Evolutionary conservation across 345 rosid species (phyloP).

Genomic region (Corymbia maculata): DNA sequence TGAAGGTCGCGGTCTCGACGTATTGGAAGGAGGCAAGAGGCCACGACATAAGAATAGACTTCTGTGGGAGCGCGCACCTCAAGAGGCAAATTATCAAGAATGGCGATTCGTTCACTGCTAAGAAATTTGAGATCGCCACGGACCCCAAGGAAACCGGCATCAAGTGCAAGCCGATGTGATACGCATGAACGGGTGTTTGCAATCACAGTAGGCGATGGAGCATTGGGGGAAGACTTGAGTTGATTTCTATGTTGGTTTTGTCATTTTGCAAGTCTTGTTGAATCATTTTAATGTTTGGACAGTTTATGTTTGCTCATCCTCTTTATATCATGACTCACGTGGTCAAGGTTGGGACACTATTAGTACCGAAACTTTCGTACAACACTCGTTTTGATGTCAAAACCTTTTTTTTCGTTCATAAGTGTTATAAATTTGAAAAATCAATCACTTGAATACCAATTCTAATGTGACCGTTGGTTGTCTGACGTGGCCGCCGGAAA

Average conservation of each 20-base stretch:
- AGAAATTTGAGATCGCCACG: slow-evolving; percentile 33
- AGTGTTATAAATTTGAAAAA: too few species aligned
- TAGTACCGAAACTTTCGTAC: too few species aligned
- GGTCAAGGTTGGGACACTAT: background rate
- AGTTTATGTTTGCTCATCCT: background rate
- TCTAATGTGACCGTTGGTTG: too few species aligned
- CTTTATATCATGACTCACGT: background rate
- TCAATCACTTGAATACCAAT: too few species aligned
- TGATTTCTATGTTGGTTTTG: background rate
- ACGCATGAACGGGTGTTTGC: background rate
- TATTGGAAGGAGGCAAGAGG: background rate
- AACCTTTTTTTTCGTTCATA: too few species aligned
- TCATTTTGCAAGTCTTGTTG: background rate
- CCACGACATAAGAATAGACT: background rate
- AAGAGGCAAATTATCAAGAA: background rate
- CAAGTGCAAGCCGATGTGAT: background rate
- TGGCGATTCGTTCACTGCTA: slow-evolving; percentile 17
- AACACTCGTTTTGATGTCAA: too few species aligned
- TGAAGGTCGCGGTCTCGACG: background rate
- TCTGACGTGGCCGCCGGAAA: too few species aligned
- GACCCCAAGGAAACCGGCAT: slow-evolving; percentile 30
- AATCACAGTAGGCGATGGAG: background rate
- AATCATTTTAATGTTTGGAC: background rate
- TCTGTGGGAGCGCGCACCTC: background rate
- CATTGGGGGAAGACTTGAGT: background rate